Evolutionary conservation across 768 basidiomycete species (phyloP).

Genomic region (Crepidotus variabilis): DNA sequence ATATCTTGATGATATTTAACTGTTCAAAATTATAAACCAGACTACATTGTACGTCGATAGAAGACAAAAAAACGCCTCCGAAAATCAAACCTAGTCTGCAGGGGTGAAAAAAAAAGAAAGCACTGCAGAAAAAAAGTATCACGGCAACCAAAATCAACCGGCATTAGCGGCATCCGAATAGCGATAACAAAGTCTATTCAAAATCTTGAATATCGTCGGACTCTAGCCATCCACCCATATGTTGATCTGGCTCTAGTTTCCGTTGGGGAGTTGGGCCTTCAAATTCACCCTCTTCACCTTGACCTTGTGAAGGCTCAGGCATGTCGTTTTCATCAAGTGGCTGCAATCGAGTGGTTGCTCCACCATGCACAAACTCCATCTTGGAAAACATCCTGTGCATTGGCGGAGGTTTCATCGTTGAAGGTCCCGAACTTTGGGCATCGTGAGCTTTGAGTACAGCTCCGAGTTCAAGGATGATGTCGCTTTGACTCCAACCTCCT

Average conservation of each 20-base stretch:
- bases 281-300: constrained; percentile 24
- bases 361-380: constrained; percentile 40
- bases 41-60: too few species aligned
- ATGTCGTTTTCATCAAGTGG: constrained; percentile 32
- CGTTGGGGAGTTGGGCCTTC: constrained; percentile 1
- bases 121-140: too few species aligned
- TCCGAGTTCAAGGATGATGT: constrained; percentile 56
- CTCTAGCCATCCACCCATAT: constrained; percentile 48
- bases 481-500: constrained; percentile 47
- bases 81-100: background rate
- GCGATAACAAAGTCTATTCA: constrained; percentile 9
- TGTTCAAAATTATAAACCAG: too few species aligned
- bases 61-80: background rate
- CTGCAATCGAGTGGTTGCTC: constrained; percentile 24
- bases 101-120: background rate
- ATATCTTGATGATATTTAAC: too few species aligned
- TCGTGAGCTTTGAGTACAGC: constrained; percentile 52
- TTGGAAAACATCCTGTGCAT: constrained; percentile 42
- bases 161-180: constrained; percentile 6
- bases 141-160: too few species aligned
- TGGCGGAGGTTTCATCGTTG: constrained; percentile 8
- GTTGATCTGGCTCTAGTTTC: constrained; percentile 3
- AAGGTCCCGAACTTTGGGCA: constrained; percentile 1
- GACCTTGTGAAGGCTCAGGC: constrained; percentile 19
- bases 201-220: constrained; percentile 59